phyloP scores from a whole-genome alignment of 2,329 filamentous ascomycete species.

The Pseudodiploospora longispora region DNA sequence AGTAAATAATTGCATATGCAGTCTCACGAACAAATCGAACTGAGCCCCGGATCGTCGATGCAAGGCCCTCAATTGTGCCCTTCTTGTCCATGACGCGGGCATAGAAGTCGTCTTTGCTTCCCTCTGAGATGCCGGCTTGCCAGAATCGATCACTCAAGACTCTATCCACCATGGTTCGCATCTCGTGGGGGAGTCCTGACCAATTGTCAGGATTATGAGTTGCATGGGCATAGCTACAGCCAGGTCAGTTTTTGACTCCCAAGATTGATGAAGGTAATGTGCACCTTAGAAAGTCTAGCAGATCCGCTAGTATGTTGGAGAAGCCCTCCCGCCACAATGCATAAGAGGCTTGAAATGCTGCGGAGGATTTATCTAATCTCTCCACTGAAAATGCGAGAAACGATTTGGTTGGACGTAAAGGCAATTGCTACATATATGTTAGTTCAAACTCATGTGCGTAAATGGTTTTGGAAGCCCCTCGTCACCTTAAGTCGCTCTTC shows the following conservation, averaged over 20 bases:
- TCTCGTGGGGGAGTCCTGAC: conserved; percentile 65
- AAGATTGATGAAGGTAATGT: conserved; percentile 4
- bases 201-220: conserved; percentile 85
- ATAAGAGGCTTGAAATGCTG: conserved; percentile 67
- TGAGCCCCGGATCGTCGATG: conserved; percentile 83
- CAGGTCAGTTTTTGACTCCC: conserved; percentile 3
- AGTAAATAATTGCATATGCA: conserved; percentile 89
- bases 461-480: neutral
- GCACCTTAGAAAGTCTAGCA: conserved; percentile 74
- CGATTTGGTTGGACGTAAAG: conserved; percentile 80
- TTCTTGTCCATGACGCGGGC: conserved; percentile 84
- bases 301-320: conserved; percentile 71
- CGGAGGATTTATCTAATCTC: conserved; percentile 66
- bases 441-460: conserved; percentile 4
- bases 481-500: conserved; percentile 63
- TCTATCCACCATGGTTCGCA: conserved; percentile 67
- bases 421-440: conserved; percentile 47
- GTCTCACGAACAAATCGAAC: conserved; percentile 86
- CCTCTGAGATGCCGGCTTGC: conserved; percentile 94
- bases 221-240: conserved; percentile 71
- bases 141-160: conserved; percentile 94
- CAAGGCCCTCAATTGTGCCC: conserved; percentile 83
- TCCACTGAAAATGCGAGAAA: conserved; percentile 91
- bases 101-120: conserved; percentile 95
- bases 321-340: conserved; percentile 80